Base-by-base conservation (phyloP, 139 green algal genomes). In the Nannochloris sp. region DNA sequence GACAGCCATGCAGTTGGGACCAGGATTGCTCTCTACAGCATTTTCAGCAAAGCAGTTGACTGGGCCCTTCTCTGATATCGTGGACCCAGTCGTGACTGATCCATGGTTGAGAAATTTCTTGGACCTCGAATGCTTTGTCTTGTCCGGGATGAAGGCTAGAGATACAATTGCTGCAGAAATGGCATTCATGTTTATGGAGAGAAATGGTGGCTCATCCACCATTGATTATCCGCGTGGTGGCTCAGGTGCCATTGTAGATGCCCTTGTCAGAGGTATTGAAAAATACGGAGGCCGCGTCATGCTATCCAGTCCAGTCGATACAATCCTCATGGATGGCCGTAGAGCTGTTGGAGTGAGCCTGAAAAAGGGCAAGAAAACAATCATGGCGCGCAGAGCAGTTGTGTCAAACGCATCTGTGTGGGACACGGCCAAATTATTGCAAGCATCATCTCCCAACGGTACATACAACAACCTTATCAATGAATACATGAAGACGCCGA, bases 111-210 rank as follows among this genome's bases (percentile, higher is more conserved):
- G 71, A 25, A 93, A 93, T 72, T 97, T 86, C 79, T 66, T 97
- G 59, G 85, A 98, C 70, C 79, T 98, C 62, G 81, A 96, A 36
- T 92, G 73, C 72, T 98, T 97, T 78, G 70, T 98, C 57, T 78
- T 98, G 15, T 88, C 71, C 9, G 92, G 92, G 2, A 70, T 93
- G 68, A 83, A 85, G 15, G 87, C 90, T 11, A 81, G 88, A 27
- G 90, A 85, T 48, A 97, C 92, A n/a, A 90, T 97, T 46, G 85
- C 82, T 2, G 90, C 92, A 4, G 93, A 98, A 71, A 82, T 92
- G 60, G 88, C 83, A 1, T 96, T 86, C 74, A 97, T 97, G 89
- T 94, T 58, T 16, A 55, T 44, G 56, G 89, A 96, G 74, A 66
- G 87, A 12, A 83, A 89, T 53, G 64, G 55, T 15, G 74, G 69